phyloP scores from a whole-genome alignment of 192 early-diverging fungal species.

The Gryganskiella cystojenkinii region DNA sequence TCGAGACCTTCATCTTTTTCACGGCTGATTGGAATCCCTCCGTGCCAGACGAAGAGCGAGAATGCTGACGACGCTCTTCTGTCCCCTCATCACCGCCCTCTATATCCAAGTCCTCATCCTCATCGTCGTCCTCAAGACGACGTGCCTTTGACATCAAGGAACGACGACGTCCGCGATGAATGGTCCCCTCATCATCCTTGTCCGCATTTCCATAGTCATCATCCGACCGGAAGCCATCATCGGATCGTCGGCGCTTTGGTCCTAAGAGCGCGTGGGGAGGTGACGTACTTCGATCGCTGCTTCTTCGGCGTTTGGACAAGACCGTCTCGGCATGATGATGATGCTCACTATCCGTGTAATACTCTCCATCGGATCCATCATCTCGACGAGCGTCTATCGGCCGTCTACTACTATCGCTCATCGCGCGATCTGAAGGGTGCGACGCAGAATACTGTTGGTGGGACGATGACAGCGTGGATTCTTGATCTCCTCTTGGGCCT shows the following conservation, averaged over 20 bases:
- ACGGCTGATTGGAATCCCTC: constrained; percentile 12
- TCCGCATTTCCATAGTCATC: not conserved
- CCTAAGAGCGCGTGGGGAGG: no score
- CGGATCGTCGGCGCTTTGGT: not conserved
- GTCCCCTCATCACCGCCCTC: constrained; percentile 1
- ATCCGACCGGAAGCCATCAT: no score
- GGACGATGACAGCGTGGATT: no score
- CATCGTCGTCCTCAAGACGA: constrained; percentile 17
- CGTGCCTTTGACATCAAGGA: constrained; percentile 15
- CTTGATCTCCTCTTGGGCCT: not conserved
- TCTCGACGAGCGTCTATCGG: no score
- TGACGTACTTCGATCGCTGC: not conserved
- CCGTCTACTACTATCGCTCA: no score
- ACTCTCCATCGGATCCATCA: no score
- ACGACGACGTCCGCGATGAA: not conserved
- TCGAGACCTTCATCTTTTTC: constrained; percentile 45
- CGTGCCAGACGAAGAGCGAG: not conserved
- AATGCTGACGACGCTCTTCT: not conserved
- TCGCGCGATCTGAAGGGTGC: no score
- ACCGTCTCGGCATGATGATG: not conserved
- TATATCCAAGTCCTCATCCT: constrained; percentile 2
- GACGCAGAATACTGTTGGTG: no score
- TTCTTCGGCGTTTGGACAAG: not conserved
- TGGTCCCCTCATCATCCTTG: not conserved
- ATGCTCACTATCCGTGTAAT: no score